Base-by-base conservation (phyloP, 73 alveolate species). In the Paramecium biaurelia region DNA sequence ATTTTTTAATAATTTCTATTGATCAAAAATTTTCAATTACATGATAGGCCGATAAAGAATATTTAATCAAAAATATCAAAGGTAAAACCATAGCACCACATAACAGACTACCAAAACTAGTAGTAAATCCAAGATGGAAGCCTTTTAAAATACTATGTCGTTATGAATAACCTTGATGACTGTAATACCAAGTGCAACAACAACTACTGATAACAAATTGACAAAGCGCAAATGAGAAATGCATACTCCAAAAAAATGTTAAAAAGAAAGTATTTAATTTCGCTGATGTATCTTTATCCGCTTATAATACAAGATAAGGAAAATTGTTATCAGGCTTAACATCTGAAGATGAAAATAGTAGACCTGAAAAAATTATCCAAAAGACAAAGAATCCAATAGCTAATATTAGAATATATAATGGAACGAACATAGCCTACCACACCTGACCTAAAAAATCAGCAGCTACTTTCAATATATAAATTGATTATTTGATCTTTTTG, bases 131-230 rank as follows among this genome's bases (percentile, higher is more conserved):
- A 93, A 99, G 92, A 86, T 92, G 93, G 59, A 98, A 63, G 15
- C 98, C 94, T 35, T 56, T 85, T 32, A 94, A 67, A 7, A 97
- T 92, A n/a, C 94, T 68, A 37, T 96, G 96, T 23, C 90, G 92
- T 15, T 96, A 97, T 30, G 93, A 95, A 98, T 93, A 41, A 94
- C 99, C 94, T 94, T 93, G 6, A 93, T 96, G 89, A 24, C 95
- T 95, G 96, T 96, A 98, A 93, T 98, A 98, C 99, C 99, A 98
- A 26, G 94, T 92, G 23, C 98, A 95, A 11, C 97, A 96, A 3
- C 97, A 96, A 6, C 98, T 96, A 15, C 99, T 98, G 21, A 97
- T 92, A 15, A 98, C 94, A 76, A 97, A 96, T 93, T 98, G 97
- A 34, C 97, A 38, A 47, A 95, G 76, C 1, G 97, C 96, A 70